phyloP scores from a whole-genome alignment of 371 early-diverging fungal species.

The Mortierella sp. region DNA sequence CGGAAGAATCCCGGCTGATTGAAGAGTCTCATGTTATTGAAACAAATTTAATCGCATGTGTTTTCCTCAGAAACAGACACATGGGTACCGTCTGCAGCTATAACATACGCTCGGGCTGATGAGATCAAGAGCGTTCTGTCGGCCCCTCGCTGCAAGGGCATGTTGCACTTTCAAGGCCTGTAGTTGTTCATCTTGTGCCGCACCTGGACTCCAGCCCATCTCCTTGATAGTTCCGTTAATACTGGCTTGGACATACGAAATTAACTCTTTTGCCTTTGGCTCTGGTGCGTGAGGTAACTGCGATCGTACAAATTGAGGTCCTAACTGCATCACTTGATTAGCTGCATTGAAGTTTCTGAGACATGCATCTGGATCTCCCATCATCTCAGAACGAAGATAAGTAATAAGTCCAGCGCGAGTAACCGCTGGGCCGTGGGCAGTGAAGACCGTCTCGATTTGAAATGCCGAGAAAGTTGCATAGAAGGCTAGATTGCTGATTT shows the following conservation, averaged over 20 bases:
- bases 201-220: constrained; percentile 11
- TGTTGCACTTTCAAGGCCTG: constrained; percentile 14
- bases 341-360: constrained; percentile 9
- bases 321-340: constrained; percentile 19
- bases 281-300: constrained; percentile 28
- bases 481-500: background rate
- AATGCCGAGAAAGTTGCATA: background rate
- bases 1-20: too few species aligned
- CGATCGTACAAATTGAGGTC: constrained; percentile 24
- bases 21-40: too few species aligned
- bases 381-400: constrained; percentile 35
- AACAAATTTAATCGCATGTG: too few species aligned
- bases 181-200: constrained; percentile 12
- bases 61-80: constrained; percentile 4
- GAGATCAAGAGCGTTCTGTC: constrained; percentile 27
- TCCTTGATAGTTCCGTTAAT: constrained; percentile 8
- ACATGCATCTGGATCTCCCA: constrained; percentile 28
- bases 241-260: constrained; percentile 14
- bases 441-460: constrained; percentile 31
- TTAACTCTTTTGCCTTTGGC: constrained; percentile 16
- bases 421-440: constrained; percentile 24
- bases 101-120: constrained; percentile 23
- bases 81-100: constrained; percentile 21
- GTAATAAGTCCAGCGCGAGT: constrained; percentile 30
- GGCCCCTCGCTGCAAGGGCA: constrained; percentile 19